Base-by-base conservation (phyloP, 257 asterid species). In the Echium plantagineum region DNA sequence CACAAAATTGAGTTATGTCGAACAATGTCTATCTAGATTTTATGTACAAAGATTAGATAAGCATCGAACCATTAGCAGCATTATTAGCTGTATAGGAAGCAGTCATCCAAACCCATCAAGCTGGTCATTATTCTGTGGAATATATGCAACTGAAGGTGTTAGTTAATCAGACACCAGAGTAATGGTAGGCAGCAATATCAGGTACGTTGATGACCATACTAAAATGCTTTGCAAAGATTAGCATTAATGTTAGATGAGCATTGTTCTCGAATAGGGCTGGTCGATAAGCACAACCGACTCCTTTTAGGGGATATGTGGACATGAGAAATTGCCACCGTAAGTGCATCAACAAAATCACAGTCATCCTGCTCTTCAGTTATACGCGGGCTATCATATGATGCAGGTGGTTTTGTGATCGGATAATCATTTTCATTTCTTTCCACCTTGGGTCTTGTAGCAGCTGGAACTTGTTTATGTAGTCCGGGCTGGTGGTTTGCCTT, bases 161-260 rank as follows among this genome's bases (percentile, higher is more conserved):
- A 68, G 65, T 63, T 7, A 63, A 61, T 30, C 5, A 26, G 64
- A 54, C 49, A 10, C 57, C 55, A 21, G 58, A 55, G 51, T 57
- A 7, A 60, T 13, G 38, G 30, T 54, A 30, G 26, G 63, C 22
- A 24, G 32, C 16, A 57, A 59, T 12, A 26, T 63, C 55, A 18
- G 59, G 21, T 19, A 42, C 52, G 74, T 69, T 61, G 66, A 57
- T 57, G 52, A 64, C 30, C 15, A 72, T 35, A 65, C 72, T 72
- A 78, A 56, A 71, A 78, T 47, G 83, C 83, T 61, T 78, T 68
- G 75, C 83, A 78, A n/a, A 78, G 83, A 61, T 69, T 64, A 55
- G 83, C 65, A 20, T 64, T 71, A 70, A 78, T 58, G 80, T 74
- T 78, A 74, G 83, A 78, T 3, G 83, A 78, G 69, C 77, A 66